phyloP scores from a whole-genome alignment of 2,329 filamentous ascomycete genomes.

The Akanthomyces uredinophilus region DNA sequence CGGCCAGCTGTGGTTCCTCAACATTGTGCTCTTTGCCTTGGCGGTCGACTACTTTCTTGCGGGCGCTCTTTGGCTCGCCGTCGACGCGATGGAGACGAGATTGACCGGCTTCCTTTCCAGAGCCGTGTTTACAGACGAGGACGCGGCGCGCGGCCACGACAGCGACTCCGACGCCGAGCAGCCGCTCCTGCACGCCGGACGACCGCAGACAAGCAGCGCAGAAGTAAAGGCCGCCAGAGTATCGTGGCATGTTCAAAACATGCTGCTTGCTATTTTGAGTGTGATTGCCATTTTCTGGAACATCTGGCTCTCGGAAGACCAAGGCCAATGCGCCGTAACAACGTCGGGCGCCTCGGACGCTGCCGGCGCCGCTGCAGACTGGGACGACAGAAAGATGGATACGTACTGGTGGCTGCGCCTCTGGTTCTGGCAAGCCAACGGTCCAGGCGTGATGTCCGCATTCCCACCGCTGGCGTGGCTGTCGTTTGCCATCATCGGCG shows the following conservation, averaged over 20 bases:
- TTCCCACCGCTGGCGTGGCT: constrained; percentile 44
- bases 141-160: neutral
- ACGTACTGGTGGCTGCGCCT: constrained; percentile 26
- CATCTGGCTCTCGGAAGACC: constrained; percentile 37
- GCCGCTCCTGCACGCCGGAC: constrained; percentile 25
- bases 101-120: constrained; percentile 25
- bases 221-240: constrained; percentile 18
- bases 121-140: neutral
- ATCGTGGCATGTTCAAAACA: constrained; percentile 39
- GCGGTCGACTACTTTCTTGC: constrained; percentile 41
- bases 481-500: constrained; percentile 40
- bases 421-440: constrained; percentile 36
- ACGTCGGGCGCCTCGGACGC: neutral
- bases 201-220: neutral
- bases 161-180: constrained; percentile 24
- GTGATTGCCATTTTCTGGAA: constrained; percentile 42
- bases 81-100: constrained; percentile 30
- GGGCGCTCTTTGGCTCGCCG: constrained; percentile 36
- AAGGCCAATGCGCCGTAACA: constrained; percentile 30
- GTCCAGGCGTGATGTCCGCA: constrained; percentile 29
- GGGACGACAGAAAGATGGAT: neutral
- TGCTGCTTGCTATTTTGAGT: constrained; percentile 28
- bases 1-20: constrained; percentile 38
- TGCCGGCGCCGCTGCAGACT: neutral
- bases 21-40: constrained; percentile 39